Percentiles rank a stretch among this genome's conserved stretches.
Evolutionary conservation across 2,329 filamentous ascomycete species (phyloP).

Genomic region (Aspergillus calidoustus): DNA sequence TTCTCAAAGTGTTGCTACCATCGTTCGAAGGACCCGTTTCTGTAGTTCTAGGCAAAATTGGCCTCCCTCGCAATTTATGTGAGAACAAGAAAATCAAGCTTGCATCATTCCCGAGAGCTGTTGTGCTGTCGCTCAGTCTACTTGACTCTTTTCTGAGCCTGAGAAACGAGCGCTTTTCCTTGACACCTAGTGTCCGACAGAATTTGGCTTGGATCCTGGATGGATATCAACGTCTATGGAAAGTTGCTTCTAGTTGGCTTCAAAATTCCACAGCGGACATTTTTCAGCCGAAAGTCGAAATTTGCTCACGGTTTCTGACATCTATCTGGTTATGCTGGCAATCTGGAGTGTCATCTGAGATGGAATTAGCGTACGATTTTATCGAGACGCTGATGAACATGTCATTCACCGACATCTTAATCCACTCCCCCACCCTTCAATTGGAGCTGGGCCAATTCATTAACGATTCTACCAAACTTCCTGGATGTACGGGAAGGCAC

Average conservation of each 20-base stretch:
- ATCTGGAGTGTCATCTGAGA: constrained; percentile 30
- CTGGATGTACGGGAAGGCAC: constrained; percentile 24
- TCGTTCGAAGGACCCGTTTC: constrained; percentile 30
- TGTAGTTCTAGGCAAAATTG: constrained; percentile 36
- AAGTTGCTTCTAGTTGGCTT: constrained; percentile 34
- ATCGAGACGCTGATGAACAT: constrained; percentile 39
- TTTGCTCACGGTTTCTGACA: constrained; percentile 34
- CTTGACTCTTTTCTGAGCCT: constrained; percentile 36
- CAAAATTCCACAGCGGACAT: constrained; percentile 22
- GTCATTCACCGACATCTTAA: constrained; percentile 30
- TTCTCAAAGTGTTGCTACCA: constrained; percentile 32
- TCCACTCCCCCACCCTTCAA: constrained; percentile 34
- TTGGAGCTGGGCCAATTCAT: constrained; percentile 35
- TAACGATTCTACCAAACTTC: constrained; percentile 29
- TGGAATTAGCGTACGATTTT: constrained; percentile 34
- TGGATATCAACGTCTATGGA: constrained; percentile 40
- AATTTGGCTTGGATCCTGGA: constrained; percentile 41
- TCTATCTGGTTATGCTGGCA: constrained; percentile 29
- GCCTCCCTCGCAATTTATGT: constrained; percentile 36
- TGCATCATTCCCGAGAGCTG: constrained; percentile 33
- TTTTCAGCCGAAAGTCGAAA: constrained; percentile 24
- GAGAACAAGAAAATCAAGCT: constrained; percentile 28
- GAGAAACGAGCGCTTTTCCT: constrained; percentile 12
- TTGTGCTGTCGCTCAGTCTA: constrained; percentile 32
- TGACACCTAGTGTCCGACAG: constrained; percentile 33